phyloP scores from a whole-genome alignment of 2,329 filamentous ascomycete genomes.

The Hymenoscyphus albidus region DNA sequence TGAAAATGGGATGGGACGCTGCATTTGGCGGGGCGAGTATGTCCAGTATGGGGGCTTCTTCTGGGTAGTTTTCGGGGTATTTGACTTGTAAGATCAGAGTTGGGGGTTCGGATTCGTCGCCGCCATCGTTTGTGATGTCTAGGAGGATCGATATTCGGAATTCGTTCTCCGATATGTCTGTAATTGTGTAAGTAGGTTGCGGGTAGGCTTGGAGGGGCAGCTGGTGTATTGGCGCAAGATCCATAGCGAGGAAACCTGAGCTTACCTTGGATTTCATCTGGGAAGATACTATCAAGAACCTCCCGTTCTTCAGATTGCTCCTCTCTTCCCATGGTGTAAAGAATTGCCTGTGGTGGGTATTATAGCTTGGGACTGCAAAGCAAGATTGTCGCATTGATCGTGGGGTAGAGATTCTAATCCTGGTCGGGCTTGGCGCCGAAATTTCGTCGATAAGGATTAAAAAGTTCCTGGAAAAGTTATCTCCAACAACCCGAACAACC shows the following conservation, averaged over 20 bases:
- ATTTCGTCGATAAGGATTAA: slow-evolving; percentile 16
- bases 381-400: slow-evolving; percentile 5
- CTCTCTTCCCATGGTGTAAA: slow-evolving; percentile 61
- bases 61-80: slow-evolving; percentile 88
- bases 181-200: slow-evolving; percentile 14
- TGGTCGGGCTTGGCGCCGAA: slow-evolving; percentile 22
- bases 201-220: slow-evolving; percentile 6
- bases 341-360: background rate
- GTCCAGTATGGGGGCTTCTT: slow-evolving; percentile 79
- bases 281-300: slow-evolving; percentile 96
- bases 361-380: background rate
- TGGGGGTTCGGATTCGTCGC: slow-evolving; percentile 60
- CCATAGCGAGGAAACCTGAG: slow-evolving; percentile 3
- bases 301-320: slow-evolving; percentile 95
- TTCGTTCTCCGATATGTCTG: slow-evolving; percentile 86
- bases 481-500: background rate
- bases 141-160: slow-evolving; percentile 84
- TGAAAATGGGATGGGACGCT: slow-evolving; percentile 67
- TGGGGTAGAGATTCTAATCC: slow-evolving; percentile 17
- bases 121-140: slow-evolving; percentile 67
- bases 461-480: slow-evolving; percentile 19
- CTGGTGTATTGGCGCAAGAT: background rate
- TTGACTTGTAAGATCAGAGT: slow-evolving; percentile 77
- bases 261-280: slow-evolving; percentile 89
- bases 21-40: slow-evolving; percentile 70